Base-by-base conservation (phyloP, 176 grass and related monocot species). In the Oryza coarctata region DNA sequence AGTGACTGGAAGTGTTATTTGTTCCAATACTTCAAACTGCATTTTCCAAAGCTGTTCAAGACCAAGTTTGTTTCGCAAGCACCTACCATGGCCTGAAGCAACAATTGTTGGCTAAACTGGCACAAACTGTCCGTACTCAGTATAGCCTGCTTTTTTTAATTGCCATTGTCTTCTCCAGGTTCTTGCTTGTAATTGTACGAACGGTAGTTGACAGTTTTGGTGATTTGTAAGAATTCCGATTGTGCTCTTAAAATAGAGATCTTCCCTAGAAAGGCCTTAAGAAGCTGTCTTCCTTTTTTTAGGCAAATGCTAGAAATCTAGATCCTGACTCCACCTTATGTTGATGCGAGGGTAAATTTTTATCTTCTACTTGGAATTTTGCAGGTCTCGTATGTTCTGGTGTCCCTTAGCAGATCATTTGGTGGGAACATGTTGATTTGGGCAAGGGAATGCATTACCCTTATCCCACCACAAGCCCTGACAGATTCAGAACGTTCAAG, bases 361-460 rank as follows among this genome's bases (percentile, higher is more conserved):
- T 75, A 57, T 70, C 13, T 68, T 73, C 36, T 73, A 22, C 55
- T 36, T 87, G 17, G 5, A 67, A 80, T 68, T 63, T 78, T 82
- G 63, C 80, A 99, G 97, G 89, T 99, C 29, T 90, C 87, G 17
- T 99, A 94, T 75, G 91, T 99, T 88, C 83, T 99, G 77, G 65
- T 95, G 43, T 94, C 93, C 67, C 80, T 99, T 67, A 93, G 85
- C 35, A 83, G 91, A 91, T 85, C 93, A 23, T 95, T 92, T 68
- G 91, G 93, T 80, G 85, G 61, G 71, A 86, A 88, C 63, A 87
- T 94, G 82, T 82, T 95, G 50, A 85, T 77, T 76, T 96, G 97
- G 97, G 80, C 97, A 70, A 99, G 88, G 67, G 85, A 90, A 49
- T 92, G 87, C 44, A 88, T 99, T 64, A 81, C 81, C 44, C 89